These are phyloP conservation scores for Ammopiptanthus mongolicus DNA, from an alignment of 306 rosid genomes.

Conservation along the genomic window DNA sequence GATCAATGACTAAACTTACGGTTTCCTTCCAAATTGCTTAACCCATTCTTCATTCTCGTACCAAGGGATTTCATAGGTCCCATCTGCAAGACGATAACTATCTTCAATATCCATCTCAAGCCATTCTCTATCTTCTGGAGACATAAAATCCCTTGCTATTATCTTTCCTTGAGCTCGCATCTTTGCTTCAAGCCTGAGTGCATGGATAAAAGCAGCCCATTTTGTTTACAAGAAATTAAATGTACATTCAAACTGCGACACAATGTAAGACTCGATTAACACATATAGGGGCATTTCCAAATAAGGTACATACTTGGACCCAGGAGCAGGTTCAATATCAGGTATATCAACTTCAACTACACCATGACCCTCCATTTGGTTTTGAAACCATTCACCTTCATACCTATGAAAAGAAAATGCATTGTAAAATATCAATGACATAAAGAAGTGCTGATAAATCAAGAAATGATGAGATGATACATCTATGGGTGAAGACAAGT, in stretches of 20 bases:
- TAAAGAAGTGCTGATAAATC: neutral
- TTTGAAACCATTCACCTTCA: slow-evolving; percentile 98
- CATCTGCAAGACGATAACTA: slow-evolving; percentile 52
- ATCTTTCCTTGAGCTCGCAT: slow-evolving; percentile 89
- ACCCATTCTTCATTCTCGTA: slow-evolving; percentile 83
- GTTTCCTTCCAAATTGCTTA: slow-evolving; percentile 56
- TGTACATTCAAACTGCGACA: neutral
- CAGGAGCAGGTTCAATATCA: slow-evolving; percentile 80
- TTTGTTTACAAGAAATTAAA: slow-evolving; percentile 18
- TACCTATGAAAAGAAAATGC: slow-evolving; percentile 47
- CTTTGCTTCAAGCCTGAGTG: slow-evolving; percentile 69
- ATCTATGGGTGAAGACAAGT: neutral
- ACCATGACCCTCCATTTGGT: slow-evolving; percentile 87
- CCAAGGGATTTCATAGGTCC: slow-evolving; percentile 55
- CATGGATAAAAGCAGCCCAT: slow-evolving; percentile 25
- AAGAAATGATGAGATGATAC: slow-evolving; percentile 6
- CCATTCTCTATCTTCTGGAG: slow-evolving; percentile 82
- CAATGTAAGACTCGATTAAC: slow-evolving; percentile 5
- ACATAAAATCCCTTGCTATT: slow-evolving; percentile 70
- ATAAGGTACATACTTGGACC: slow-evolving; percentile 65
- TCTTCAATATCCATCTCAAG: slow-evolving; percentile 96
- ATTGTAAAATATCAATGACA: slow-evolving; percentile 8
- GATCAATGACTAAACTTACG: slow-evolving; percentile 49
- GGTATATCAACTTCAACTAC: slow-evolving; percentile 94
- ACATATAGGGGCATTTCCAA: neutral